These are phyloP conservation scores for Paramarasmius palmivorus DNA, from an alignment of 1,284 basidiomycete species.

Conservation along the genomic window DNA sequence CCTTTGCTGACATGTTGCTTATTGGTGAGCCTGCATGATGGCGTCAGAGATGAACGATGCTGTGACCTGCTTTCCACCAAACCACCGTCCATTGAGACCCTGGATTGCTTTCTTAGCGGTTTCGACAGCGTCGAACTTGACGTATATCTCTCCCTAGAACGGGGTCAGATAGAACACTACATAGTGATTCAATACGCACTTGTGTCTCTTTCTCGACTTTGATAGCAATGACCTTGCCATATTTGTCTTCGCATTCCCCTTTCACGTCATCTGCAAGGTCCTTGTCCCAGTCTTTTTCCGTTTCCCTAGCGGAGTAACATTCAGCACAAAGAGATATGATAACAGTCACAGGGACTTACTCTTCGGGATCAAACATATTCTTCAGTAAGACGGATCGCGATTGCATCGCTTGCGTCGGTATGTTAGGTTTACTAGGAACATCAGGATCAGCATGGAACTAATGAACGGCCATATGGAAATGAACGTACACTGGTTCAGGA, in stretches of 20 bases:
- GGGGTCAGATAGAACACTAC: conserved; percentile 12
- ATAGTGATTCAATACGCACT: conserved; percentile 44
- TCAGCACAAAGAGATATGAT: conserved; percentile 8
- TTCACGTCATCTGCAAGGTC: conserved; percentile 97
- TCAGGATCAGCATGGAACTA: not conserved
- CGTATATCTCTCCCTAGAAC: conserved; percentile 94
- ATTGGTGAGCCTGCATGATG: conserved; percentile 90
- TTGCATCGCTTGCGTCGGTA: conserved; percentile 72
- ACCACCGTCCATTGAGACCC: conserved; percentile 94
- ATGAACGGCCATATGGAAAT: conserved; percentile 4
- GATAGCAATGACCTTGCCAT: conserved; percentile 85
- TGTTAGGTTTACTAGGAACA: conserved; percentile 50
- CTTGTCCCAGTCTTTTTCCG: conserved; percentile 93
- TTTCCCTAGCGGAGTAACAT: conserved; percentile 65
- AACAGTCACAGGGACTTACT: conserved; percentile 53
- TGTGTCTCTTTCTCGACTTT: conserved; percentile 94
- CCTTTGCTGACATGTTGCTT: too few species aligned
- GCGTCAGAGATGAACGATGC: conserved; percentile 89
- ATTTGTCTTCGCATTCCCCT: conserved; percentile 90
- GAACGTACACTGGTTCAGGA: conserved; percentile 59
- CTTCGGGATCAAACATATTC: conserved; percentile 97
- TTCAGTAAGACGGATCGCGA: conserved; percentile 85
- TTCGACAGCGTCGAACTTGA: conserved; percentile 85
- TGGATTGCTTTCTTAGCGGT: conserved; percentile 83
- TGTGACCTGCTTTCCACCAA: conserved; percentile 86